Percentiles rank a stretch among this genome's conserved stretches.
These are phyloP conservation scores for Trichocomaceae sp. DNA, from an alignment of 2,329 filamentous ascomycete species.

Conservation along the genomic window DNA sequence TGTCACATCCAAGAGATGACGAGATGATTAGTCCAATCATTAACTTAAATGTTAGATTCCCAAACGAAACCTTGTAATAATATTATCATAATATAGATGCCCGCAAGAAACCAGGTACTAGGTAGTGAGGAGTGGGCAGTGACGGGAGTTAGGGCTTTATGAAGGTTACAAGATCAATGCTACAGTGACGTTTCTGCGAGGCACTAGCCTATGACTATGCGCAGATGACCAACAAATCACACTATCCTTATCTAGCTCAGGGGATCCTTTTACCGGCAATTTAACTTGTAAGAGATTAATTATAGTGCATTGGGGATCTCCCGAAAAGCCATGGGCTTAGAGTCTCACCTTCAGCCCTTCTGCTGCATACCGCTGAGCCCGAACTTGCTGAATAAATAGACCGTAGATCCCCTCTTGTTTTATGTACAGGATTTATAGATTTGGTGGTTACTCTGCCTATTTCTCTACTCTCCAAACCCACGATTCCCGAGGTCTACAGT, in stretches of 20 bases:
- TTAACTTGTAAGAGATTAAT: background rate
- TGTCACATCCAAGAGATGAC: background rate
- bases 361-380: background rate
- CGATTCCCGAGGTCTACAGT: background rate
- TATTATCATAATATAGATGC: background rate
- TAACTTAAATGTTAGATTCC: background rate
- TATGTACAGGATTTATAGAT: background rate
- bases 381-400: background rate
- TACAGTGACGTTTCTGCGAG: constrained; percentile 8
- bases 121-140: background rate
- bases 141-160: constrained; percentile 8
- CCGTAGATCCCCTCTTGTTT: background rate
- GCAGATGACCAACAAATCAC: background rate
- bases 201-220: constrained; percentile 1
- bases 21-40: no score
- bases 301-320: background rate
- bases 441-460: background rate
- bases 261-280: background rate
- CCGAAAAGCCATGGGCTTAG: background rate
- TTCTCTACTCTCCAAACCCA: background rate
- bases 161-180: constrained; percentile 10
- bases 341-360: background rate
- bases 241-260: background rate
- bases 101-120: background rate
- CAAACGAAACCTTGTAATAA: background rate